These are phyloP conservation scores for Desmodesmus armatus DNA, from an alignment of 139 green algal species.

Conservation along the genomic window DNA sequence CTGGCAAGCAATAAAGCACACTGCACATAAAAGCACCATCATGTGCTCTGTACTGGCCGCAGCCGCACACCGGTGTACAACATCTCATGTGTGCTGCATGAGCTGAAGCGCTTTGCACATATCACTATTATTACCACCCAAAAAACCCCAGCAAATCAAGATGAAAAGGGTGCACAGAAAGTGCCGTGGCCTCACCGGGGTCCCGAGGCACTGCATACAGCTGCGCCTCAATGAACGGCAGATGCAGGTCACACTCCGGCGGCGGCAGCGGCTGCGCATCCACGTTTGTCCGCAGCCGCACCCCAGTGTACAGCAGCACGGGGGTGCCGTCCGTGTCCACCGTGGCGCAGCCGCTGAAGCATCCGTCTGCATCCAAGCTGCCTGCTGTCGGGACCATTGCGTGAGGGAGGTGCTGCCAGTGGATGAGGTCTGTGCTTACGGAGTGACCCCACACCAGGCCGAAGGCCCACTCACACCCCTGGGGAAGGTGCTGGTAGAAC, in stretches of 20 bases:
- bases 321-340: constrained; percentile 55
- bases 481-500: constrained; percentile 88
- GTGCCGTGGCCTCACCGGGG: constrained; percentile 51
- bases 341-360: constrained; percentile 82
- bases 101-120: background rate
- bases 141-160: background rate
- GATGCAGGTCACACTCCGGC: constrained; percentile 64
- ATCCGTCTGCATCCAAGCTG: constrained; percentile 78
- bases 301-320: constrained; percentile 75
- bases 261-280: constrained; percentile 52
- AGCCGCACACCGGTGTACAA: no score
- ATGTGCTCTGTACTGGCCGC: no score
- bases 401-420: constrained; percentile 80
- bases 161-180: no score
- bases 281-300: constrained; percentile 79
- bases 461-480: constrained; percentile 82
- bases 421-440: constrained; percentile 73
- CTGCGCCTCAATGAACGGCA: constrained; percentile 90
- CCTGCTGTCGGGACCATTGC: constrained; percentile 75
- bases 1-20: no score
- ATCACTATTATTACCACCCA: background rate
- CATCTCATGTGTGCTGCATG: no score
- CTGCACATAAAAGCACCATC: no score
- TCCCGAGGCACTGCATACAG: constrained; percentile 66
- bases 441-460: constrained; percentile 89